Percentiles rank a stretch among this genome's conserved stretches.
Conservation (phyloP, 345 rosid genomes). For the Gossypium mustelinum region DNA sequence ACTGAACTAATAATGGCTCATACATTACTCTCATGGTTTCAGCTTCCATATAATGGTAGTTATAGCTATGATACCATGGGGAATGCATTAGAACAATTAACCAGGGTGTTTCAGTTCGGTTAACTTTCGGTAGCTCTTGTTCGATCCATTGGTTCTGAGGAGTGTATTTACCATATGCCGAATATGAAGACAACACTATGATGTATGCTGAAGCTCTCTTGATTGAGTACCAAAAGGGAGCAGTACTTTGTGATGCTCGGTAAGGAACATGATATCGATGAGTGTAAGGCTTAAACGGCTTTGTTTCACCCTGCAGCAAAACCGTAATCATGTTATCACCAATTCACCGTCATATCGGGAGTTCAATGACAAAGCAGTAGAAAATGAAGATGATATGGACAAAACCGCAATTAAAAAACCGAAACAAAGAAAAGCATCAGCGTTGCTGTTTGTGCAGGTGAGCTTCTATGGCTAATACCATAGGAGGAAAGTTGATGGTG, state of each 20-base stretch:
- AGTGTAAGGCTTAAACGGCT: constrained; percentile 72
- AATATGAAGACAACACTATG: constrained; percentile 79
- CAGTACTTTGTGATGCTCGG: constrained; percentile 57
- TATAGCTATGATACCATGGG: constrained; percentile 87
- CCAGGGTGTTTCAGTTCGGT: constrained; percentile 89
- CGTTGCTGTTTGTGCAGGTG: no score
- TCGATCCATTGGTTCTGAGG: constrained; percentile 79
- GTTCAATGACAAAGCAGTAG: no score
- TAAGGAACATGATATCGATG: constrained; percentile 74
- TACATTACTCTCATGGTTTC: constrained; percentile 92
- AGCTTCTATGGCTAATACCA: no score
- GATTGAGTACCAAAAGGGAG: constrained; percentile 93
- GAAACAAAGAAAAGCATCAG: no score
- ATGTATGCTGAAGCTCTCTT: constrained; percentile 88
- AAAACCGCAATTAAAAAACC: no score
- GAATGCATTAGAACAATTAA: constrained; percentile 77
- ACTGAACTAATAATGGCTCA: constrained; percentile 63
- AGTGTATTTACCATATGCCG: constrained; percentile 88
- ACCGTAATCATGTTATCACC: background rate
- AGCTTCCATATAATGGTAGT: constrained; percentile 93
- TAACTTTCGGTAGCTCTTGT: constrained; percentile 68
- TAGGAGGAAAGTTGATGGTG: no score
- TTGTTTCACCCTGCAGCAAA: constrained; percentile 66
- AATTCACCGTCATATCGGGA: background rate
- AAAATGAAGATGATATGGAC: no score